phyloP scores from a whole-genome alignment of 2,329 filamentous ascomycete species.

The Xylariaceae sp. region DNA sequence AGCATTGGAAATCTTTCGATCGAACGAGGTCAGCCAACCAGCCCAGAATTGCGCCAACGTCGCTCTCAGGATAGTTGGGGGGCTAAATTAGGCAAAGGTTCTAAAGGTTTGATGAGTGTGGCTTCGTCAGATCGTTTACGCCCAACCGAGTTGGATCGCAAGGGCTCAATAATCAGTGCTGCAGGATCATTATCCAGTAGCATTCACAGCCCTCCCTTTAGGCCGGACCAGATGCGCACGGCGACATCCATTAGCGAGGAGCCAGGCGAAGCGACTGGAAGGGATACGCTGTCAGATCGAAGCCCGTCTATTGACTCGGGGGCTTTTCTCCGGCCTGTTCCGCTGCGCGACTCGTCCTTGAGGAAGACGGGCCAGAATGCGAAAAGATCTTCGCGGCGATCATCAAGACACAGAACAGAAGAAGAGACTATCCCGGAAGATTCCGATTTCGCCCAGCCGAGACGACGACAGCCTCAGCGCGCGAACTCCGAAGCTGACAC shows the following conservation, averaged over 20 bases:
- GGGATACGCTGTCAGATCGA: conserved; percentile 15
- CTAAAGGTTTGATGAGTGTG: conserved; percentile 69
- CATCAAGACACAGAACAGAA: conserved; percentile 49
- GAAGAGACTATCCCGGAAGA: conserved; percentile 44
- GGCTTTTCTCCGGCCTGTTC: conserved; percentile 45
- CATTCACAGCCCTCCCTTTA: conserved; percentile 34
- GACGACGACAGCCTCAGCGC: conserved; percentile 25
- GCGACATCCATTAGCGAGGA: conserved; percentile 58
- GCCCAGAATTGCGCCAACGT: conserved; percentile 50
- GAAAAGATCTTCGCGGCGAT: conserved; percentile 52
- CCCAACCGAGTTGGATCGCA: conserved; percentile 61
- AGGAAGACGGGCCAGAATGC: conserved; percentile 52
- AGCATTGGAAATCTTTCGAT: conserved; percentile 65
- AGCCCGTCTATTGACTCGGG: conserved; percentile 24
- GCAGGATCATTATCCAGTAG: conserved; percentile 41
- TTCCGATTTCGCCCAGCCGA: conserved; percentile 32
- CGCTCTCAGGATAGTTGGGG: conserved; percentile 63
- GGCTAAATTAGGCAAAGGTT: conserved; percentile 50
- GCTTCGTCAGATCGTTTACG: conserved; percentile 66
- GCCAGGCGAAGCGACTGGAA: conserved; percentile 28
- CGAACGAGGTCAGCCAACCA: conserved; percentile 52
- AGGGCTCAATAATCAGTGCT: conserved; percentile 47
- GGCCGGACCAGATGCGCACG: conserved; percentile 49
- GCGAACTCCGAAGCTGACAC: conserved; percentile 22
- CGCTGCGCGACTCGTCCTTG: conserved; percentile 66